Percentiles rank a stretch among this genome's conserved stretches.
These are phyloP conservation scores for Aspergillus sclerotiicarbonarius DNA, from an alignment of 495 filamentous ascomycete genomes.

Conservation along the genomic window DNA sequence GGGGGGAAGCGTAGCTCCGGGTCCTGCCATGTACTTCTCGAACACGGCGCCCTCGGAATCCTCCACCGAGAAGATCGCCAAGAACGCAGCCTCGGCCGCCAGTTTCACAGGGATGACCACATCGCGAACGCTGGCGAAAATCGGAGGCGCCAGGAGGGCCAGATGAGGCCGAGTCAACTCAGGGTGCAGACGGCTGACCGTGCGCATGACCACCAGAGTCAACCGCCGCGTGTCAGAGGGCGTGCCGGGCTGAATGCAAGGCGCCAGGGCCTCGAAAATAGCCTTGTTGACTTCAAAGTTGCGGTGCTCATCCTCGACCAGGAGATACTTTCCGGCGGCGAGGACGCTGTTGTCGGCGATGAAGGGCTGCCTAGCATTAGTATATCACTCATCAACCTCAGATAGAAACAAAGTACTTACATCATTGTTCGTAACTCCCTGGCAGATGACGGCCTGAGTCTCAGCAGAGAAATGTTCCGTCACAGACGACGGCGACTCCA, in stretches of 20 bases:
- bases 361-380: constrained; percentile 56
- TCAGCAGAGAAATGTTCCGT: constrained; percentile 66
- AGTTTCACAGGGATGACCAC: constrained; percentile 95
- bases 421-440: constrained; percentile 74
- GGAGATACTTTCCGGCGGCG: constrained; percentile 91
- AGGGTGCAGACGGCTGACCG: constrained; percentile 69
- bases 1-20: constrained; percentile 58
- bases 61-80: constrained; percentile 89
- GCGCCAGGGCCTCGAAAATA: constrained; percentile 73
- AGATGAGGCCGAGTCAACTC: constrained; percentile 80
- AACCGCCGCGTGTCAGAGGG: constrained; percentile 82
- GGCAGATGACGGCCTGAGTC: constrained; percentile 69
- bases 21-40: constrained; percentile 78
- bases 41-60: constrained; percentile 84
- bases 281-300: constrained; percentile 66
- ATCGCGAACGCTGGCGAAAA: constrained; percentile 90
- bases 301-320: constrained; percentile 53
- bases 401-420: constrained; percentile 41
- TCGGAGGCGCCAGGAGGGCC: constrained; percentile 68
- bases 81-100: constrained; percentile 89
- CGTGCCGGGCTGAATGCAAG: constrained; percentile 70
- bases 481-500: constrained; percentile 70
- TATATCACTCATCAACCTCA: constrained; percentile 4
- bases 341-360: constrained; percentile 87
- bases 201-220: constrained; percentile 85